These are phyloP conservation scores for Auriculariales sp. DNA, from an alignment of 768 basidiomycete species.

Conservation along the genomic window DNA sequence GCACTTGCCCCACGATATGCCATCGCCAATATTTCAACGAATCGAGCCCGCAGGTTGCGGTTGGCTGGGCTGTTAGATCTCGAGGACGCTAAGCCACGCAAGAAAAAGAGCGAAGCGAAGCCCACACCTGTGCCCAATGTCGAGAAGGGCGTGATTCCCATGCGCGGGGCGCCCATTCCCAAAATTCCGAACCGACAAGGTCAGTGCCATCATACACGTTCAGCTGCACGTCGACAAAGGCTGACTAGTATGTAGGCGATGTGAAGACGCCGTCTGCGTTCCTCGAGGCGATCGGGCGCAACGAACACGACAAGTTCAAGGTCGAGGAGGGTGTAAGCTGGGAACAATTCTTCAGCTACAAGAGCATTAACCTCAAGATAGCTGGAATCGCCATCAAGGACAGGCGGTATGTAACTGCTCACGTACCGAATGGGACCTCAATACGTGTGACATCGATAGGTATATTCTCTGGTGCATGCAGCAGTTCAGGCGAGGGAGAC, in stretches of 20 bases:
- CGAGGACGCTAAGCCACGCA: too few relatives aligned
- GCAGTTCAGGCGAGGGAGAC: slow-evolving; percentile 47
- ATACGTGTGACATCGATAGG: slow-evolving; percentile 25
- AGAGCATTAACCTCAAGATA: slow-evolving; percentile 43
- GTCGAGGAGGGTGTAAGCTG: slow-evolving; percentile 33
- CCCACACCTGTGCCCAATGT: neutral
- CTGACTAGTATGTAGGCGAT: slow-evolving; percentile 20
- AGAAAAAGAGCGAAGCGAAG: too few relatives aligned
- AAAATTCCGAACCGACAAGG: slow-evolving; percentile 22
- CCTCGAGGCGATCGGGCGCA: slow-evolving; percentile 60
- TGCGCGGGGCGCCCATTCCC: too few relatives aligned
- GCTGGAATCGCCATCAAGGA: slow-evolving; percentile 54
- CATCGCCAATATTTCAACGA: neutral
- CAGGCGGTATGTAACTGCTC: slow-evolving; percentile 37
- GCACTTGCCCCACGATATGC: too few relatives aligned
- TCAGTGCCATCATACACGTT: slow-evolving; percentile 8
- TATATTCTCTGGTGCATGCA: slow-evolving; percentile 80
- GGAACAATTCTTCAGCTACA: slow-evolving; percentile 55
- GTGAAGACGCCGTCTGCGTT: slow-evolving; percentile 48
- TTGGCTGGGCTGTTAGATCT: too few relatives aligned
- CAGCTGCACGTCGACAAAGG: slow-evolving; percentile 7
- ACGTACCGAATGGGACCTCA: neutral
- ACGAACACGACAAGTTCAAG: slow-evolving; percentile 46
- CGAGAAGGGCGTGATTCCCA: neutral
- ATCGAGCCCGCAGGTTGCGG: too few relatives aligned